Evolutionary conservation across 371 early-diverging fungal species (phyloP), one percentile per base, ranked within the genome.

Genomic region (Dinochytrium kinnereticum): DNA sequence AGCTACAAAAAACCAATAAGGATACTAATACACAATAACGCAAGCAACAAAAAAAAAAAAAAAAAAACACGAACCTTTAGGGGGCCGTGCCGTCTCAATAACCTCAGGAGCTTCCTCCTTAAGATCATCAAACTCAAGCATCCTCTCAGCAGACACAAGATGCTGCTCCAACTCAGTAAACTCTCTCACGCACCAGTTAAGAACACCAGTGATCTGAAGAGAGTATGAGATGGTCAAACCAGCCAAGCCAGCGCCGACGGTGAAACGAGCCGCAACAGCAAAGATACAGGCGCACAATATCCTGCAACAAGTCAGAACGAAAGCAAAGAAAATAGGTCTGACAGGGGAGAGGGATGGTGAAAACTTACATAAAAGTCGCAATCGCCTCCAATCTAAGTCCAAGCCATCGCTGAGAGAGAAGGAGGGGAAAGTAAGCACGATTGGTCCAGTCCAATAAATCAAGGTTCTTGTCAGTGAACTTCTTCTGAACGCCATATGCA

Each of bases 231-330:
- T 68, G n/a, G 76, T 59, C 38, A 82, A 38, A 17, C 78, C 82
- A 1, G 78, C 77, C 2, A 78, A 51, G 7, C 77, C 76, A 10
- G 79, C 57, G 89, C 78, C 49, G 86, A 90, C 34, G n/a, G 89
- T 87, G 40, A 90, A 87, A 68, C 86, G 83, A 80, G 91, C 91
- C 19, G 91, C 83, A 33, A 94, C 89, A 44, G 89, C 75, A 13
- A 76, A 70, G 15, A 80, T 44, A 2, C 67, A 34, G 10, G 74
- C 55, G 3, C 24, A 17, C 10, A 75, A 59, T 26, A 71, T 51
- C 68, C 64, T 64, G 24, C 55, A 13, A 57, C 53, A 85, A 85
- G 15, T 94, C 57, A 30, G n/a, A n/a, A 50, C 36, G 59, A 33
- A 59, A 68, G 59, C 2, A 67, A 36, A 31, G 71, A 34, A 26